A percentile compares a stretch with the other conserved stretches of the same genome.
These are phyloP conservation scores for Fraxinus dipetala DNA, from an alignment of 305 asterid genomes.

Conservation along the genomic window DNA sequence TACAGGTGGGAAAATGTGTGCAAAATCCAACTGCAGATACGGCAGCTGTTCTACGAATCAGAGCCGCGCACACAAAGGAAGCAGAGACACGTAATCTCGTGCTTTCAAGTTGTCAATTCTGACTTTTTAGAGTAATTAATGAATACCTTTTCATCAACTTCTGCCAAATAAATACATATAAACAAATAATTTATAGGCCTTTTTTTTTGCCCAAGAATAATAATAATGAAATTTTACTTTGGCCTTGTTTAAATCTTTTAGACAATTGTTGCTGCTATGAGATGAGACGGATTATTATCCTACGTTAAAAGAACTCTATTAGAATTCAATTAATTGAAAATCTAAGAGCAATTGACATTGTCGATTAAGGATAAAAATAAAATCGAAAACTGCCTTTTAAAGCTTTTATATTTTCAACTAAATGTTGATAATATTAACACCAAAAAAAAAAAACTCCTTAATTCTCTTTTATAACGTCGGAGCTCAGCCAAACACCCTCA, in stretches of 20 bases:
- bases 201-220: background rate
- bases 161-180: background rate
- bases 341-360: background rate
- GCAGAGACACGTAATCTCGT: background rate
- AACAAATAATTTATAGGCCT: background rate
- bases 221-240: background rate
- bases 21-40: background rate
- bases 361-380: background rate
- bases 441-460: too few relatives aligned
- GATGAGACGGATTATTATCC: background rate
- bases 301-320: background rate
- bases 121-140: background rate
- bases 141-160: background rate
- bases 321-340: background rate
- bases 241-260: background rate
- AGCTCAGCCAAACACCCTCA: background rate
- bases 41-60: background rate
- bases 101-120: conserved; percentile 3
- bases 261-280: background rate
- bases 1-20: background rate
- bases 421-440: background rate
- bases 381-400: too few relatives aligned
- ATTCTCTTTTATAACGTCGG: too few relatives aligned
- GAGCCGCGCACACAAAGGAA: conserved; percentile 10
- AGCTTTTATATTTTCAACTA: background rate